phyloP scores from a whole-genome alignment of 2,329 filamentous ascomycete species.

The Neonectria hederae region DNA sequence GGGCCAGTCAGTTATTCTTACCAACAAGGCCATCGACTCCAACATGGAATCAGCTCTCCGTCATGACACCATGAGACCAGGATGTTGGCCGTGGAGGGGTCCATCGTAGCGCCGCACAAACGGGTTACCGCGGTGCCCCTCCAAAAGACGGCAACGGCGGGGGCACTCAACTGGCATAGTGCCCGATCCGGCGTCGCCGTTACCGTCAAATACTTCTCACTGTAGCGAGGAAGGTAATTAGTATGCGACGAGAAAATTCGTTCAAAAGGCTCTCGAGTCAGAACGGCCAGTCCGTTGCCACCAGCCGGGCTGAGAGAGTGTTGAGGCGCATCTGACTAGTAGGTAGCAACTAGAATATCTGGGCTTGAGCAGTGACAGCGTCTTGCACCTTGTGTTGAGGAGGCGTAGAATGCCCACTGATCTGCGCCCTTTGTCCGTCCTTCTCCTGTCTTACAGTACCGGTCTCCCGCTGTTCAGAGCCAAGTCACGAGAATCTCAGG shows the following conservation, averaged over 20 bases:
- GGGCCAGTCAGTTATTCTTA: neutral
- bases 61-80: constrained; percentile 15
- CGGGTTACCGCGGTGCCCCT: constrained; percentile 11
- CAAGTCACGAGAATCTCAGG: constrained; percentile 19
- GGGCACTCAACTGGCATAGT: constrained; percentile 11
- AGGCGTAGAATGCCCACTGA: neutral
- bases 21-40: neutral
- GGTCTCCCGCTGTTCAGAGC: neutral
- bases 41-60: neutral
- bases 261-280: constrained; percentile 17
- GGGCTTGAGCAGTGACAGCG: neutral
- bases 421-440: neutral
- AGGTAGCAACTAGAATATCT: neutral
- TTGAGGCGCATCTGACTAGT: neutral
- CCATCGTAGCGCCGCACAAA: constrained; percentile 1
- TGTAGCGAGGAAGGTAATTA: neutral
- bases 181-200: constrained; percentile 18
- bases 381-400: neutral
- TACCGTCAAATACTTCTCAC: neutral
- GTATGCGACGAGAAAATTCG: constrained; percentile 2
- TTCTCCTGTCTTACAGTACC: neutral
- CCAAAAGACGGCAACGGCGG: constrained; percentile 14
- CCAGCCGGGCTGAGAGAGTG: neutral
- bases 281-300: constrained; percentile 6
- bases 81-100: constrained; percentile 16